phyloP scores from a whole-genome alignment of 768 basidiomycete genomes.

The Mycena amicta region DNA sequence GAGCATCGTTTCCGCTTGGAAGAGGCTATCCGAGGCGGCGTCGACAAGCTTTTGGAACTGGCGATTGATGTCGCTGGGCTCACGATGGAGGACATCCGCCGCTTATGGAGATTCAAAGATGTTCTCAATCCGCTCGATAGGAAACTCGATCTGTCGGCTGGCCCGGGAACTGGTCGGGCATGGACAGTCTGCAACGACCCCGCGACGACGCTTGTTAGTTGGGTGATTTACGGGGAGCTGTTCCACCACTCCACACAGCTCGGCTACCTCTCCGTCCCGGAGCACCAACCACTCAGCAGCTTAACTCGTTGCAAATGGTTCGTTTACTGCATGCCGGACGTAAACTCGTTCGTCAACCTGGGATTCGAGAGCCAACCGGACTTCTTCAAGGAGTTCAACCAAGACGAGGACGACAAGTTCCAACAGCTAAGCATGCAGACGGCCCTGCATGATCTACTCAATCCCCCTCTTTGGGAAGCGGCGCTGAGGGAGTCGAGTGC shows the following conservation, averaged over 20 bases:
- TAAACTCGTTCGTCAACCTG: constrained; percentile 14
- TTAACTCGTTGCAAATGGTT: constrained; percentile 18
- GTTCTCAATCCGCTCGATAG: constrained; percentile 15
- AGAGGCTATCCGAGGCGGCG: constrained; percentile 18
- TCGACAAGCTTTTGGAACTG: constrained; percentile 16
- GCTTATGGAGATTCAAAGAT: constrained; percentile 9
- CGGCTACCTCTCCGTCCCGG: not conserved
- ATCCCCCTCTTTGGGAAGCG: not conserved
- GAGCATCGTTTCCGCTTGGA: constrained; percentile 12
- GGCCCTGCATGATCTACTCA: not conserved
- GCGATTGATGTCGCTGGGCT: constrained; percentile 13
- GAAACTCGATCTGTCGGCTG: constrained; percentile 9
- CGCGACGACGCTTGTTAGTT: constrained; percentile 15
- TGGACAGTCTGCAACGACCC: constrained; percentile 14
- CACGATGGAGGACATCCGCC: constrained; percentile 20
- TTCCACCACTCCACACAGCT: constrained; percentile 19
- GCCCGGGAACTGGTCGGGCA: not conserved
- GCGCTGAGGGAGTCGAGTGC: not conserved
- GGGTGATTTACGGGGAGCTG: constrained; percentile 21
- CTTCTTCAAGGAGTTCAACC: constrained; percentile 8
- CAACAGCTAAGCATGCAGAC: constrained; percentile 11
- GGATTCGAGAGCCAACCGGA: not conserved
- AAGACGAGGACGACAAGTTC: constrained; percentile 6
- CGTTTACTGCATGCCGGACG: constrained; percentile 21
- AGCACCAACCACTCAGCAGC: constrained; percentile 13